Evolutionary conservation across 1,139 yeast genomes (phyloP).

Genomic region (Yamadazyma sp.): DNA sequence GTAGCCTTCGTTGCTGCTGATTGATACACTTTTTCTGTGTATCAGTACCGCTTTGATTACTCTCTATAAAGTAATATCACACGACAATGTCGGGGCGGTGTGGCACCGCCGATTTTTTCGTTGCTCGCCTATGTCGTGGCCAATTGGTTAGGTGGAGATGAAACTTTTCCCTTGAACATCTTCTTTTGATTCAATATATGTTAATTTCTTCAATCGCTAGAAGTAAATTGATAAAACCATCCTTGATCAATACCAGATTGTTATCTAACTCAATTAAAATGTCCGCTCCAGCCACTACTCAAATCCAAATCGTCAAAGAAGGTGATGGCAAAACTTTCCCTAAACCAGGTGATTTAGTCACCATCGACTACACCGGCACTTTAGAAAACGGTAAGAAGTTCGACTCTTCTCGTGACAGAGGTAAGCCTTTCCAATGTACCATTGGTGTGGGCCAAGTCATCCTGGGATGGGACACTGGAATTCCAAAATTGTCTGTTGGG

Average conservation of each 20-base stretch:
- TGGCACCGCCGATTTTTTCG: too few relatives aligned
- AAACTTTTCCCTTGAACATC: background rate
- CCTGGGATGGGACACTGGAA: constrained; percentile 94
- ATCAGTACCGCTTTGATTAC: too few relatives aligned
- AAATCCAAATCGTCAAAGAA: constrained; percentile 46
- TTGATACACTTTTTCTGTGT: background rate
- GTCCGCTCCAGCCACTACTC: constrained; percentile 45
- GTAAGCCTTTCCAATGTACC: constrained; percentile 87
- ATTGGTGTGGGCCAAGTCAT: constrained; percentile 97
- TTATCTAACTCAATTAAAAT: constrained; percentile 17
- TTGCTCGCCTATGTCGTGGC: background rate
- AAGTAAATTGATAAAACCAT: constrained; percentile 1
- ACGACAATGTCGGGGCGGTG: background rate
- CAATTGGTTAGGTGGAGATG: background rate
- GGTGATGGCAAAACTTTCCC: constrained; percentile 90
- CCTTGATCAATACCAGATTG: constrained; percentile 1
- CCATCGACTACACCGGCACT: constrained; percentile 95
- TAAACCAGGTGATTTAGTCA: constrained; percentile 78
- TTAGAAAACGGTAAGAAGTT: constrained; percentile 92
- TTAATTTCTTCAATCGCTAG: constrained; percentile 3
- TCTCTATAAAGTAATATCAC: too few relatives aligned
- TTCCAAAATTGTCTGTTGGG: constrained; percentile 88
- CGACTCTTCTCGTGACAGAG: constrained; percentile 92
- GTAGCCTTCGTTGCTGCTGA: background rate
- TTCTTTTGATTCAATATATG: constrained; percentile 1